Evolutionary conservation across 2,329 filamentous ascomycete species (phyloP), one percentile per base, ranked within the genome.

Genomic region (Rachicladosporium sp.): DNA sequence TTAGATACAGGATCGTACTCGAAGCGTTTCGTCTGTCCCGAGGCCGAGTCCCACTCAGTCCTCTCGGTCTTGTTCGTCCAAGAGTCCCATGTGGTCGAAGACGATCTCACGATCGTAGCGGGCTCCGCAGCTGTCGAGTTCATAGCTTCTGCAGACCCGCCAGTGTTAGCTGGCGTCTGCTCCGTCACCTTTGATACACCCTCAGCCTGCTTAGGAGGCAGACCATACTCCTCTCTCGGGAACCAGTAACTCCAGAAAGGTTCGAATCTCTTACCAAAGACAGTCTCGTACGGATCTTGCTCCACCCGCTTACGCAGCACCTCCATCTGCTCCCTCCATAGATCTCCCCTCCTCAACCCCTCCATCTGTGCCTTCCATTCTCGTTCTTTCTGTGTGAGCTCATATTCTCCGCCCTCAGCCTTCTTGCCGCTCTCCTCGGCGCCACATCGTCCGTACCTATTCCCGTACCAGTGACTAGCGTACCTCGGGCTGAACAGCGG

Each of bases 221-320:
- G 31, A n/a, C 49, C 49, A 38, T 49, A 47, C 13, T 55, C 49
- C 31, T 54, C 51, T 13, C 46, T 43, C 51, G 53, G 51, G 1
- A 56, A 45, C 4, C 57, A 40, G 7, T 50, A 47, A 35, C 36
- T 50, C 58, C 56, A 59, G 47, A 58, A 59, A 2, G 51, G 53
- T 42, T 56, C 52, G 41, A 56, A 55, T 4, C 54, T 19, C 56
- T 59, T 60, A 2, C 64, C 65, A 40, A 67, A 67, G 27, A 67
- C 47, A 6, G 60, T 56, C 38, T 58, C 54, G 38, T 68, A 67
- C 8, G 65, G 64, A 39, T 67, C 60, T 11, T 58, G 50, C 31
- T 61, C 53, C 29, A 67, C 45, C 11, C 50, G 50, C 36, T 56
- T 56, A 38, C 54, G 48, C 46, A 58, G 51, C 6, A 44, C 43